Percentiles rank a stretch among this genome's conserved stretches.
Conservation (phyloP, 768 basidiomycete genomes). For the Neoboletus magnificus region DNA sequence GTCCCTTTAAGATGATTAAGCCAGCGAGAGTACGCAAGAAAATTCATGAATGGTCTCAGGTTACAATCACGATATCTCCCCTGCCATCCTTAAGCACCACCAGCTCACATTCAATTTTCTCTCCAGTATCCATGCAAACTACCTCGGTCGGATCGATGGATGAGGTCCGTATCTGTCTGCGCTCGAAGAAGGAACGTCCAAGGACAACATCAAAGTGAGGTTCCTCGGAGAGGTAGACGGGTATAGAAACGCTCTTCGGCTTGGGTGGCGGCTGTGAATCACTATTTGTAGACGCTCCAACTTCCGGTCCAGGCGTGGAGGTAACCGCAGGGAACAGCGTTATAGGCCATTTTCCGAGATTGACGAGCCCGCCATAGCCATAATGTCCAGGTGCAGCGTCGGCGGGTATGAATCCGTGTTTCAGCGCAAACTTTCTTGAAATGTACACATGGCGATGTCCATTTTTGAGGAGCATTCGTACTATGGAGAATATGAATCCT, state of each 20-base stretch:
- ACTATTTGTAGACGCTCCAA: neutral
- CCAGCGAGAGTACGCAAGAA: neutral
- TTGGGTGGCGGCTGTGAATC: constrained; percentile 10
- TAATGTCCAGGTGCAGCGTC: constrained; percentile 89
- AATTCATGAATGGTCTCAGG: constrained; percentile 28
- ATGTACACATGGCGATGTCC: constrained; percentile 96
- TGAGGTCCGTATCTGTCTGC: constrained; percentile 77
- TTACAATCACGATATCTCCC: constrained; percentile 88
- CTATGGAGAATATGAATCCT: constrained; percentile 34
- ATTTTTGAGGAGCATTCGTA: constrained; percentile 89
- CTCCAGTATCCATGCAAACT: constrained; percentile 87
- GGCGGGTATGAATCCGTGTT: constrained; percentile 81
- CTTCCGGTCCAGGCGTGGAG: neutral
- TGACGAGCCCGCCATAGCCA: constrained; percentile 89
- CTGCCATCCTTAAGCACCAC: constrained; percentile 89
- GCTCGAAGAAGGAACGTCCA: constrained; percentile 82
- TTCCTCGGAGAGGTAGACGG: constrained; percentile 90
- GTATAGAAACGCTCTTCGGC: constrained; percentile 43
- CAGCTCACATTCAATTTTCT: constrained; percentile 87
- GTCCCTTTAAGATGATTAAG: neutral
- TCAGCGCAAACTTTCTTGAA: constrained; percentile 86
- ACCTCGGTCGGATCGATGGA: constrained; percentile 85
- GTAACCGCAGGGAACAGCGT: constrained; percentile 45
- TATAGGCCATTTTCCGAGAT: constrained; percentile 85
- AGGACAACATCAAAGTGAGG: constrained; percentile 95